These are phyloP conservation scores for Lipomyces orientalis DNA, from an alignment of 805 yeast genomes.

Conservation along the genomic window DNA sequence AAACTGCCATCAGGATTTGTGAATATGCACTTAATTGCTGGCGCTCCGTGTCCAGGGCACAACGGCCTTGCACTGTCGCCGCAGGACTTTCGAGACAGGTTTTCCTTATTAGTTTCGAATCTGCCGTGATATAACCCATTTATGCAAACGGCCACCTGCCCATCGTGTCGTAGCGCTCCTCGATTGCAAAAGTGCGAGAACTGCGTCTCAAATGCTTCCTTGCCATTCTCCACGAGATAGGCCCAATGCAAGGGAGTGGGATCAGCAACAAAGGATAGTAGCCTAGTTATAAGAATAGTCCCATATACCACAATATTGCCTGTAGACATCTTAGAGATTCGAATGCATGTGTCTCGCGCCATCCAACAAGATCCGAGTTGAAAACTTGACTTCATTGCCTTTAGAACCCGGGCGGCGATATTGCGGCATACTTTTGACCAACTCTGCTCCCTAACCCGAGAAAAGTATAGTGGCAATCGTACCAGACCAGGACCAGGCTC, in stretches of 20 bases:
- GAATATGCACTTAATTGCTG: too few species aligned
- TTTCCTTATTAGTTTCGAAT: too few species aligned
- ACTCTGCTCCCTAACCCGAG: background rate
- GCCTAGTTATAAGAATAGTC: background rate
- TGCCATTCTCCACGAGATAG: background rate
- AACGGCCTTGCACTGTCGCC: too few species aligned
- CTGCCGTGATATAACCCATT: too few species aligned
- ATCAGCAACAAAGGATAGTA: background rate
- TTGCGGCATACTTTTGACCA: background rate
- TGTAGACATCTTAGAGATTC: background rate
- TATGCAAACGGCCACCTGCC: too few species aligned
- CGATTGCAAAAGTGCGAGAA: too few species aligned
- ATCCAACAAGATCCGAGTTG: background rate
- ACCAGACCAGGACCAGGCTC: background rate
- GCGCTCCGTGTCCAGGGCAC: too few species aligned
- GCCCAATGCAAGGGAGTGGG: background rate
- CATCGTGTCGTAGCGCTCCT: too few species aligned
- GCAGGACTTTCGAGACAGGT: too few species aligned
- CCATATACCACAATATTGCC: background rate
- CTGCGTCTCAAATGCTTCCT: too few species aligned
- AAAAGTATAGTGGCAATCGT: background rate
- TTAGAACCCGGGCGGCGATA: background rate
- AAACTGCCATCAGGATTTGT: too few species aligned
- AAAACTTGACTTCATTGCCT: background rate
- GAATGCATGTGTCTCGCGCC: background rate